A percentile compares a stretch with the other conserved stretches of the same genome.
These are phyloP conservation scores for Prunus dulcis DNA, from an alignment of 306 rosid species.

Conservation along the genomic window DNA sequence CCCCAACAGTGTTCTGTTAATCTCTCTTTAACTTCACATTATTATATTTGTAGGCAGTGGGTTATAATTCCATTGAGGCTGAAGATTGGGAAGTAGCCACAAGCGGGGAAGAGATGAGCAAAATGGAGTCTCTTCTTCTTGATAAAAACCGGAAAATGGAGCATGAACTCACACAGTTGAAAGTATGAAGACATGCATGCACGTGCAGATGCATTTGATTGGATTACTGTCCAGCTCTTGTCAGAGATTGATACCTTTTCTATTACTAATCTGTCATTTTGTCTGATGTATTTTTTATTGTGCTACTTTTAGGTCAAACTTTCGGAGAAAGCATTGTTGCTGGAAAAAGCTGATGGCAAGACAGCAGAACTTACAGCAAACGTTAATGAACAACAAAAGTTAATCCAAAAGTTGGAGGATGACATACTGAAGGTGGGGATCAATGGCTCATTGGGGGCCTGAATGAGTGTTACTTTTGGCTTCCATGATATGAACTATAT, in stretches of 20 bases:
- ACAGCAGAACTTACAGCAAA: constrained; percentile 58
- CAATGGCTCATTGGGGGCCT: constrained; percentile 9
- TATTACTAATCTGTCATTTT: neutral
- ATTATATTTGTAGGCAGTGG: constrained; percentile 69
- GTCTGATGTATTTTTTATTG: constrained; percentile 7
- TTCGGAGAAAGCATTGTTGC: constrained; percentile 64
- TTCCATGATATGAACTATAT: constrained; percentile 4
- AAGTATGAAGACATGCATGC: constrained; percentile 42
- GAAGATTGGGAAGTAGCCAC: constrained; percentile 99
- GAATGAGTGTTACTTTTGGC: constrained; percentile 5
- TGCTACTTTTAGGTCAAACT: constrained; percentile 62
- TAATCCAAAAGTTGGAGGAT: constrained; percentile 96
- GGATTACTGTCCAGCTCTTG: neutral
- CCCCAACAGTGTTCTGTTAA: constrained; percentile 3
- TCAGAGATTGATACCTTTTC: neutral
- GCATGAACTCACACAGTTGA: constrained; percentile 87
- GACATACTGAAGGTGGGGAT: constrained; percentile 81
- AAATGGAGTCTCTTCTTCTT: constrained; percentile 99
- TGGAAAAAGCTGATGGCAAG: constrained; percentile 74
- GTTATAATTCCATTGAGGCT: constrained; percentile 95
- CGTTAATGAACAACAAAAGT: constrained; percentile 72
- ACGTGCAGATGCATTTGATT: neutral
- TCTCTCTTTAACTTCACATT: constrained; percentile 24
- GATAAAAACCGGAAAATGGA: constrained; percentile 98
- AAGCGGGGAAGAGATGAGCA: constrained; percentile 98